Percentiles rank a stretch among this genome's conserved stretches.
These are phyloP conservation scores for Lachnellula suecica DNA, from an alignment of 2,329 filamentous ascomycete genomes.

Conservation along the genomic window DNA sequence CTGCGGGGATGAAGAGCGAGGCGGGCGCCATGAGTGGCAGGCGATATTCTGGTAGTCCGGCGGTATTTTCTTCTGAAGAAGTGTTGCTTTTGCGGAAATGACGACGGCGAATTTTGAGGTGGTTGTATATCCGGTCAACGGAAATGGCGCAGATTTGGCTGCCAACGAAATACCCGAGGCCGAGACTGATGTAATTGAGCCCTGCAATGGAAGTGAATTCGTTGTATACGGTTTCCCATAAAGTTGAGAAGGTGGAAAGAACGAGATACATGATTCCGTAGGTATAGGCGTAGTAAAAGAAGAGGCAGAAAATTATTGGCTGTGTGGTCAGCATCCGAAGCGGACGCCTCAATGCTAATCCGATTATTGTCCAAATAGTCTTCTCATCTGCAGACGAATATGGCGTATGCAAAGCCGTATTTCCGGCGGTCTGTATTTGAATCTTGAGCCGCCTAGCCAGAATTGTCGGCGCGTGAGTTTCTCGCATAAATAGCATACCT, in stretches of 20 bases:
- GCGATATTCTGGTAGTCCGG: constrained; percentile 54
- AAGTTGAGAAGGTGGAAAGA: constrained; percentile 56
- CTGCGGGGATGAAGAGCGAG: constrained; percentile 53
- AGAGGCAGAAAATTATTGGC: constrained; percentile 50
- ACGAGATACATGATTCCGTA: constrained; percentile 54
- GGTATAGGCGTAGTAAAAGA: constrained; percentile 48
- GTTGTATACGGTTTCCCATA: constrained; percentile 54
- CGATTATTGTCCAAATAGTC: constrained; percentile 29
- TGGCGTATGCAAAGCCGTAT: too few species aligned
- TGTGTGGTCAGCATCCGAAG: constrained; percentile 48
- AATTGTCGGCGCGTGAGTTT: constrained; percentile 48
- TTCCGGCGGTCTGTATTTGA: constrained; percentile 49
- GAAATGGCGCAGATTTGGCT: constrained; percentile 40
- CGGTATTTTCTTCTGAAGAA: constrained; percentile 24
- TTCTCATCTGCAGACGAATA: constrained; percentile 52
- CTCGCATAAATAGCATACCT: constrained; percentile 40
- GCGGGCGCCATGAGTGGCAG: constrained; percentile 56
- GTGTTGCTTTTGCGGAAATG: too few species aligned
- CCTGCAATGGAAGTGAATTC: constrained; percentile 55
- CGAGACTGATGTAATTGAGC: constrained; percentile 49
- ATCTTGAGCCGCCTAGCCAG: constrained; percentile 43
- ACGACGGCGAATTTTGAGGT: constrained; percentile 15
- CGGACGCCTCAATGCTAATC: constrained; percentile 44
- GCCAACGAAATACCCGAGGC: constrained; percentile 43
- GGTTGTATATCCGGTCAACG: constrained; percentile 36